Evolutionary conservation across 1,284 basidiomycete species (phyloP).

Genomic region (Ceratobasidium sp.): DNA sequence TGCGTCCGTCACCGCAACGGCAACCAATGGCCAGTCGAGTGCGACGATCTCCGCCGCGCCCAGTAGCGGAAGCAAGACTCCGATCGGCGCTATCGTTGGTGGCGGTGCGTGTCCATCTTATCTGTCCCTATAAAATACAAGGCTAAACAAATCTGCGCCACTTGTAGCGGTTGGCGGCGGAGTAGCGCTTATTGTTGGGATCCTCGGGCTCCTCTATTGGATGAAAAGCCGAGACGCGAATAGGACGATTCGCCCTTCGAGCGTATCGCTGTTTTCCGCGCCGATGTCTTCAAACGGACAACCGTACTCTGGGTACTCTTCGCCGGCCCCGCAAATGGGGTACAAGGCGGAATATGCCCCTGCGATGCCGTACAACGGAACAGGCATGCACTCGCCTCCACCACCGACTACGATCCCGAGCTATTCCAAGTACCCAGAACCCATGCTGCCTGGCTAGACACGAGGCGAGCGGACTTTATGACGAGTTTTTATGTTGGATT

Average conservation of each 20-base stretch:
- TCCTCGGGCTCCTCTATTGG: slow-evolving; percentile 17
- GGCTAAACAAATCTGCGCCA: neutral
- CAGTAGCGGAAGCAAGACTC: slow-evolving; percentile 7
- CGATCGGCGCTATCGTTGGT: slow-evolving; percentile 41
- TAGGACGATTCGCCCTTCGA: slow-evolving; percentile 4
- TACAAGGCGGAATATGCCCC: slow-evolving; percentile 6
- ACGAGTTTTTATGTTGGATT: neutral
- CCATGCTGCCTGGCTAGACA: slow-evolving; percentile 14
- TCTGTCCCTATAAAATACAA: neutral
- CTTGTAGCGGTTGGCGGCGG: slow-evolving; percentile 21
- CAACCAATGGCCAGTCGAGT: neutral
- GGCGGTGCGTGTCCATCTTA: slow-evolving; percentile 27
- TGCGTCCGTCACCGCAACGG: neutral
- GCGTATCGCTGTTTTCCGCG: slow-evolving; percentile 32
- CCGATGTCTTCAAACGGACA: slow-evolving; percentile 2
- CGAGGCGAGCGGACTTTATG: neutral
- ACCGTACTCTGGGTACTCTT: slow-evolving; percentile 21
- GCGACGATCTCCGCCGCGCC: neutral
- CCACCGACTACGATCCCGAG: neutral
- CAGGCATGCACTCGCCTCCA: slow-evolving; percentile 12
- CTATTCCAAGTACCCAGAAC: slow-evolving; percentile 37
- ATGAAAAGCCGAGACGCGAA: neutral
- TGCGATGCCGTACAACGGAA: slow-evolving; percentile 22
- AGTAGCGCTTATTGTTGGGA: slow-evolving; percentile 1
- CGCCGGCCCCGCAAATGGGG: neutral